Base-by-base conservation (phyloP, 345 rosid species). In the Carallia pectinifolia region DNA sequence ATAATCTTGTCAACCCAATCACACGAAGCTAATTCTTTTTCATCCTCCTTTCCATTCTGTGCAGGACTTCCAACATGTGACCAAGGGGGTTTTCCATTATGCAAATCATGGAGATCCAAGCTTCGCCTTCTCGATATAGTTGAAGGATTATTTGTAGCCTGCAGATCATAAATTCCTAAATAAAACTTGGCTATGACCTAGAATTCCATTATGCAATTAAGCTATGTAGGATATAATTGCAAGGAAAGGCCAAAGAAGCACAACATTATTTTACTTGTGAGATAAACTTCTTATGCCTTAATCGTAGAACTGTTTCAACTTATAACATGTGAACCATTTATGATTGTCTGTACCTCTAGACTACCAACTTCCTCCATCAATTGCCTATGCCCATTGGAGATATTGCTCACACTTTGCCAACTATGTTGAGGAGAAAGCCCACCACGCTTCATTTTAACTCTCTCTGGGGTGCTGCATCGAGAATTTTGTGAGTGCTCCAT, bases 1-100 rank as follows among this genome's bases (percentile, higher is more conserved):
- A 77, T 69, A n/a, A 69, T 58, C 55, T 77, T 73, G 47, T 77
- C 81, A n/a, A 72, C 74, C 81, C 81, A 77, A 16, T 77, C 68
- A 16, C 71, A 64, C 33, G 58, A 68, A 6, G 29, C 66, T 39
- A 58, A 64, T 40, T 77, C 81, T 27, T 64, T 77, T 4, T 68
- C 77, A 6, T 77, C 74, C 55, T 77, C 81, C 71, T 72, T 77
- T 54, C 71, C 77, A 36, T 56, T 77, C 52, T 64, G 63, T 13
- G 70, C 58, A 7, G 53, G 39, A 44, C 67, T 34, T 7, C 63
- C 31, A 4, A 67, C 31, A 27, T 59, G 40, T 27, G 64, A 67
- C 74, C 81, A 77, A 18, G 76, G n/a, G 27, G 76, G 70, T 23
- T n/a, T 64, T 63, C 31, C 27, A 23, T n/a, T 34, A 12, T 50